These are phyloP conservation scores for Diversispora eburnea DNA, from an alignment of 192 early-diverging fungal species.

Conservation along the genomic window DNA sequence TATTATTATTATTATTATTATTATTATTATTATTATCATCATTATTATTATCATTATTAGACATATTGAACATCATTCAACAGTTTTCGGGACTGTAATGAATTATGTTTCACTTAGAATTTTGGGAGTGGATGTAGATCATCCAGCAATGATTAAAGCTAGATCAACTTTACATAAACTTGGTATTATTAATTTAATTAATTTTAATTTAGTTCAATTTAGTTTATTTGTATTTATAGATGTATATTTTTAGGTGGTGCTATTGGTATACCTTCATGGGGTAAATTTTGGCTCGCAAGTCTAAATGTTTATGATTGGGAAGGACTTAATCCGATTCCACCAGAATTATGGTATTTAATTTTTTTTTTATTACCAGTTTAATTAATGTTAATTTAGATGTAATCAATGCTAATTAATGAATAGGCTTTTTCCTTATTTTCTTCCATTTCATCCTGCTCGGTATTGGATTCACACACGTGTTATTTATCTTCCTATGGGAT, in stretches of 20 bases:
- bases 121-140: slow-evolving; percentile 79
- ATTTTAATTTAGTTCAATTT: background rate
- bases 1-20: background rate
- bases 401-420: background rate
- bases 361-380: background rate
- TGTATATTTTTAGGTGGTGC: slow-evolving; percentile 63
- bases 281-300: slow-evolving; percentile 95
- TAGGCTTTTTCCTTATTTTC: slow-evolving; percentile 71
- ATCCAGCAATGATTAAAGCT: slow-evolving; percentile 81
- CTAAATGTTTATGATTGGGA: slow-evolving; percentile 94
- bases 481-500: slow-evolving; percentile 96
- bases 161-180: slow-evolving; percentile 78
- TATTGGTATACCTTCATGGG: slow-evolving; percentile 86
- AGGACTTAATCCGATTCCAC: slow-evolving; percentile 93
- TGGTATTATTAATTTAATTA: slow-evolving; percentile 36
- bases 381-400: background rate
- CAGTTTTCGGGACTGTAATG: slow-evolving; percentile 92
- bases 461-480: slow-evolving; percentile 94
- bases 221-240: background rate
- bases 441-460: slow-evolving; percentile 84
- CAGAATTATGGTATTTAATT: slow-evolving; percentile 75
- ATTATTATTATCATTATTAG: slow-evolving; percentile 33
- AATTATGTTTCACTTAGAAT: slow-evolving; percentile 91
- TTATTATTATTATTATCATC: background rate
- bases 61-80: slow-evolving; percentile 89